Evolutionary conservation across 2,329 filamentous ascomycete species (phyloP), one percentile per base, ranked within the genome.

Genomic region (Cercospora sp.): DNA sequence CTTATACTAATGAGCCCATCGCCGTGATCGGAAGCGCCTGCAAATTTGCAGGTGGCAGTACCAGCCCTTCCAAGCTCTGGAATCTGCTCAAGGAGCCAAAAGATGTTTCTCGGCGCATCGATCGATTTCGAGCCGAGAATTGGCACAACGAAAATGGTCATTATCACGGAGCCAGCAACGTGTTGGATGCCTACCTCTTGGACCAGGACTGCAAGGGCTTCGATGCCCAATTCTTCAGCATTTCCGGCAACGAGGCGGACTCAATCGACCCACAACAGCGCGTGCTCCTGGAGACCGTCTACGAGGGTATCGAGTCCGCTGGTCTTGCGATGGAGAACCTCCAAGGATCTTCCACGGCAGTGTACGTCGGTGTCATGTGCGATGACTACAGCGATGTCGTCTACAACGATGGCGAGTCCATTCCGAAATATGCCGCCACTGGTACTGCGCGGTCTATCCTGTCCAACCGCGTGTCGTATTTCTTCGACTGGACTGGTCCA

Each of bases 341-440:
- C 13, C 48, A 51, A 16, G 68, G 70, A 31, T 63, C 64, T 10
- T n/a, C 61, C 20, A 72, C 70, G 3, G 55, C 60, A 8, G 61
- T 67, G 8, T 69, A 61, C 30, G 67, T 71, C n/a, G 71, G 72
- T n/a, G 58, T 53, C 48, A 68, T 73, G 31, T 69, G 55, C 48
- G 66, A 42, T 3, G 72, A 72, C 42, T 72, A 70, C 48, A 57
- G 63, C 2, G 65, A 63, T 8, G 59, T 66, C 36, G 51, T 59
- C 51, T 57, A 42, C 20, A 51, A 66, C 31, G 70, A 75, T 48
- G 60, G 58, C 5, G 64, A 72, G n/a, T 62, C 63, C n/a, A 40
- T 60, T 3, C 64, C 65, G 4, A 36, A 51, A 1, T 76, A 79
- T 40, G 28, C 51, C 3, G 61, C 65, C 7, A 66, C 70, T 8